Evolutionary conservation across 164 flowering plant species (phyloP), one percentile per base, ranked within the genome.

Genomic region (Vitis riparia): DNA sequence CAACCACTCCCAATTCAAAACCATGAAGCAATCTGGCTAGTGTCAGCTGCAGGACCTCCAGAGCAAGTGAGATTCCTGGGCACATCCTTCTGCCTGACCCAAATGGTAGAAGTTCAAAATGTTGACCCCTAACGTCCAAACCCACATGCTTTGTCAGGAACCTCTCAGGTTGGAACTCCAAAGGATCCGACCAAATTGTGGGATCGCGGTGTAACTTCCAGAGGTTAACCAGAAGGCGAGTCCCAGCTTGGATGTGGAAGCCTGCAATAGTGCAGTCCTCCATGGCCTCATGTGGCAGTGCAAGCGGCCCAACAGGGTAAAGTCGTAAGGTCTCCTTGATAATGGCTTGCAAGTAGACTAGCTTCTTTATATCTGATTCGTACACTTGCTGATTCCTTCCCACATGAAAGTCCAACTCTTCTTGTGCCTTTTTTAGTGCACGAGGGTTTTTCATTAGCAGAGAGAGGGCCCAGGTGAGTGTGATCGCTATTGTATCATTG

Each of bases 141-240:
- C 62, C 68, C n/a, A 11, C 59, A 16, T 76, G 70, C 13, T 29
- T 55, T 0, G 71, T 73, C 8, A 79, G 67, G 64, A 32, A 32
- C 6, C 3, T 32, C 5, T 32, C 37, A 32, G 37, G 37, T 32
- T n/a, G 47, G 56, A 82, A 82, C 62, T 79, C 76, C 3, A n/a
- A 17, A 0, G 85, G 83, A 17, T 74, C 56, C 1, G 70, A 16
- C 85, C 82, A 82, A 4, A 82, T 51, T 3, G 71, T 12, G 8
- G 84, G 82, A 47, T 82, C 85, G 4, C 80, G 70, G 1, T 76
- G 85, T 30, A 82, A 13, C 77, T 79, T 82, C 85, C 85, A 81
- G 2, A 72, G 4, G 57, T 82, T 79, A 56, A 79, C 73, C 0
- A 74, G 7, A 15, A 82, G 59, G 3, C 65, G 70, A 1, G 80